phyloP scores from a whole-genome alignment of 495 filamentous ascomycete genomes.

The Immersiella caudata region DNA sequence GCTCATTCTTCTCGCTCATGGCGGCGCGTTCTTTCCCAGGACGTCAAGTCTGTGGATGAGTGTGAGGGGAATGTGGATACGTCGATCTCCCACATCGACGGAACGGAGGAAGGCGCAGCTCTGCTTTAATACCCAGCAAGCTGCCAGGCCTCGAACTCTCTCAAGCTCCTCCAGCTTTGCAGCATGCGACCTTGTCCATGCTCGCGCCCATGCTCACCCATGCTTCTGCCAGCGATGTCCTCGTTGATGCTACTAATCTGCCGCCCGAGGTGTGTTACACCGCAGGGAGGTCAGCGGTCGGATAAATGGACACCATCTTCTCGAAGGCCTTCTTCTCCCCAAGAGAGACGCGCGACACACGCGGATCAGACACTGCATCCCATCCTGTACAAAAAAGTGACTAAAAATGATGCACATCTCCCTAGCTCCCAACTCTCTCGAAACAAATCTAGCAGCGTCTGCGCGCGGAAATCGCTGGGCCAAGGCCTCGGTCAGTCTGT shows the following conservation, averaged over 20 bases:
- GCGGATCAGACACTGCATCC: background rate
- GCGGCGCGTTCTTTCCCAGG: background rate
- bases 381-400: background rate
- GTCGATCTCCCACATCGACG: background rate
- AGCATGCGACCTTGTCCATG: background rate
- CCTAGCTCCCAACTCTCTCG: too few species aligned
- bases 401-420: background rate
- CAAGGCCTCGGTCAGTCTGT: background rate
- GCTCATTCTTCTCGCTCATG: constrained; percentile 9
- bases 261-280: constrained; percentile 7
- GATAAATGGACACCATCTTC: constrained; percentile 1
- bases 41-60: background rate
- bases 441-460: background rate
- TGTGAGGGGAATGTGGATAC: background rate
- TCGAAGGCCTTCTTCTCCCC: background rate
- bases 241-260: background rate
- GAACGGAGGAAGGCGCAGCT: background rate
- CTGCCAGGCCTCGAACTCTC: background rate
- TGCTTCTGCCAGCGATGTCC: background rate
- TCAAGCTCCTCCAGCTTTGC: background rate
- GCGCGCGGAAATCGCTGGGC: background rate
- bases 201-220: background rate
- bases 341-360: background rate
- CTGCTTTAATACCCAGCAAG: background rate
- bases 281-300: background rate